phyloP scores from a whole-genome alignment of 176 grass and related monocot genomes.

The Oryza longistaminata region DNA sequence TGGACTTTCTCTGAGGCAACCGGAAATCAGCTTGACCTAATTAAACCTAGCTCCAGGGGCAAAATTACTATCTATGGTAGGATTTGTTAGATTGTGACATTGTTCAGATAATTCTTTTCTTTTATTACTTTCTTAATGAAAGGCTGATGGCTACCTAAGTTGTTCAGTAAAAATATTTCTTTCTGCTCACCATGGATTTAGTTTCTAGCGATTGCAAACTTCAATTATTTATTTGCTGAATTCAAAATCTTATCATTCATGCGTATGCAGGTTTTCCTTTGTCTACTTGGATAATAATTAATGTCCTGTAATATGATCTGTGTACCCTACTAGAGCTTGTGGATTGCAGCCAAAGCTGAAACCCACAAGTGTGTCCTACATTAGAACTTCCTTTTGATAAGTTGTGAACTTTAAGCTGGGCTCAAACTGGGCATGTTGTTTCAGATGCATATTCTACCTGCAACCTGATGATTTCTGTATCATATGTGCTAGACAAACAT shows the following conservation, averaged over 20 bases:
- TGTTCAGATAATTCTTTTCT: neutral
- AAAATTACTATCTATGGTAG: constrained; percentile 69
- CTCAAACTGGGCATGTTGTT: neutral
- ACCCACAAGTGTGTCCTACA: too few species aligned
- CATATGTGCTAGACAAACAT: constrained; percentile 22
- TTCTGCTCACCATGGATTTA: neutral
- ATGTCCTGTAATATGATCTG: constrained; percentile 1
- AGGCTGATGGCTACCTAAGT: neutral
- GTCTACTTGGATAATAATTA: neutral
- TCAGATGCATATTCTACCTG: constrained; percentile 10
- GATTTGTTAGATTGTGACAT: neutral
- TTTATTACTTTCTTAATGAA: constrained; percentile 12
- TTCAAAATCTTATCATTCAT: neutral
- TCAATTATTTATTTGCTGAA: constrained; percentile 8
- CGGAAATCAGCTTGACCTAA: constrained; percentile 74
- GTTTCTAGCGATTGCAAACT: neutral
- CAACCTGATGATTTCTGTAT: neutral
- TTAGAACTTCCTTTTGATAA: too few species aligned
- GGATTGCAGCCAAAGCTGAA: neutral
- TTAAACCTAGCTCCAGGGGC: constrained; percentile 70
- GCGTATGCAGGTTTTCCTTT: neutral
- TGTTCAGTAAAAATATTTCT: neutral
- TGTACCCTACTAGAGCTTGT: neutral
- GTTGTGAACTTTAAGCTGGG: neutral
- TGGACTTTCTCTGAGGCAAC: constrained; percentile 64